Conservation (phyloP, 1,139 yeast species). For the Saccharomycopsis hybrid region DNA sequence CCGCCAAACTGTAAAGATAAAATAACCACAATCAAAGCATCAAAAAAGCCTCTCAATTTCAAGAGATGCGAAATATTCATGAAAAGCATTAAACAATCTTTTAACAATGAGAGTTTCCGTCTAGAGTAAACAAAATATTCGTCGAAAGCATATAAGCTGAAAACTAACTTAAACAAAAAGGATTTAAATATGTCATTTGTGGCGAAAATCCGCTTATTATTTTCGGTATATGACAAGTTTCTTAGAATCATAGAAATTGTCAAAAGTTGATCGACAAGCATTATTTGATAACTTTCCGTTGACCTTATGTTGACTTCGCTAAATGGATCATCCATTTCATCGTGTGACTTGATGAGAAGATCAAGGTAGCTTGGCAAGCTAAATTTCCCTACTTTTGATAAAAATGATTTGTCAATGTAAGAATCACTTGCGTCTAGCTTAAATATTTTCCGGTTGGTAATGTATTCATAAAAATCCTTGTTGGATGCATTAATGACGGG, state of each 20-base stretch:
- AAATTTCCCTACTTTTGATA: slow-evolving; percentile 23
- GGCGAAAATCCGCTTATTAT: slow-evolving; percentile 46
- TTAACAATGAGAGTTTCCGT: slow-evolving; percentile 61
- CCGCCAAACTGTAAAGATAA: slow-evolving; percentile 67
- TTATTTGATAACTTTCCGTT: slow-evolving; percentile 48
- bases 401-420: slow-evolving; percentile 6
- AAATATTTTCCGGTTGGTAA: slow-evolving; percentile 10
- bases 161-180: slow-evolving; percentile 45
- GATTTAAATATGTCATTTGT: slow-evolving; percentile 40
- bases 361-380: slow-evolving; percentile 43
- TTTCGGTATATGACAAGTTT: slow-evolving; percentile 68
- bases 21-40: slow-evolving; percentile 54
- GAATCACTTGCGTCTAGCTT: slow-evolving; percentile 2
- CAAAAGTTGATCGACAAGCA: slow-evolving; percentile 67
- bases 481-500: too few species aligned
- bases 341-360: slow-evolving; percentile 46
- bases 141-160: slow-evolving; percentile 40
- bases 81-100: slow-evolving; percentile 67
- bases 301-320: slow-evolving; percentile 50
- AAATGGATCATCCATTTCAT: slow-evolving; percentile 60
- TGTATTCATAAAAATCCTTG: slow-evolving; percentile 1
- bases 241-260: slow-evolving; percentile 79
- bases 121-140: slow-evolving; percentile 48
- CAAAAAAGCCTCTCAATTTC: slow-evolving; percentile 49
- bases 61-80: slow-evolving; percentile 65